Evolutionary conservation across 2,329 filamentous ascomycete genomes (phyloP), one percentile per base, ranked within the genome.

Genomic region (Fusarium nisikadoi): DNA sequence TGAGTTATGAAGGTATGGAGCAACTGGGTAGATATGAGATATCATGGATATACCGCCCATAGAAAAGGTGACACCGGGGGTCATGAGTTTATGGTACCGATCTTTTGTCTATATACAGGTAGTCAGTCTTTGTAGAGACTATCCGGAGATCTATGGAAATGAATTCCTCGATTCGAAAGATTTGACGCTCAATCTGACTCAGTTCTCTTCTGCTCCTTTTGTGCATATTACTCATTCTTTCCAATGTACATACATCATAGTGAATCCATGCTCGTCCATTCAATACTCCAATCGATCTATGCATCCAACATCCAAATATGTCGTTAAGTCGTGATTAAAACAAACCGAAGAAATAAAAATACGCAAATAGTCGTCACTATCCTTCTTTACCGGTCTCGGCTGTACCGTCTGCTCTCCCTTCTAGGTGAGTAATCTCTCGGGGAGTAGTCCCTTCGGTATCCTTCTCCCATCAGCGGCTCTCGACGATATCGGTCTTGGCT

Each of bases 401-500:
- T 73, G 17, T 76, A 70, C 14, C 75, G 65, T 20, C 75, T 73
- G 39, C 71, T 76, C n/a, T 64, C 68, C 54, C 75, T 68, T 14
- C 75, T 61, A 4, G 70, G 68, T 17, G 75, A 74, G 33, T 75
- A 70, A 36, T 76, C 74, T 52, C 74, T 74, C 36, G 66, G 72
- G 14, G 70, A 67, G 31, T 75, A 71, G 27, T 76, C 76, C 25
- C 68, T 76, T n/a, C 54, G 58, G 16, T 66, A 62, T 13, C 69
- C 55, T 10, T 72, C 72, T 36, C 74, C 63, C 13, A 70, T 58
- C 50, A 74, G 59, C 25, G 76, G 71, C 19, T 78, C 77, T 23
- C 76, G 62, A n/a, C 77, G 74, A 13, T 73, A 71, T 12, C 73
- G 70, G 54, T 75, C 72, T 42, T 77, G 73, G 23, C 77, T 76